A percentile compares a stretch with the other conserved stretches of the same genome.
Conservation (phyloP, 2,329 filamentous ascomycete species). For the Stagonosporopsis rhizophila region DNA sequence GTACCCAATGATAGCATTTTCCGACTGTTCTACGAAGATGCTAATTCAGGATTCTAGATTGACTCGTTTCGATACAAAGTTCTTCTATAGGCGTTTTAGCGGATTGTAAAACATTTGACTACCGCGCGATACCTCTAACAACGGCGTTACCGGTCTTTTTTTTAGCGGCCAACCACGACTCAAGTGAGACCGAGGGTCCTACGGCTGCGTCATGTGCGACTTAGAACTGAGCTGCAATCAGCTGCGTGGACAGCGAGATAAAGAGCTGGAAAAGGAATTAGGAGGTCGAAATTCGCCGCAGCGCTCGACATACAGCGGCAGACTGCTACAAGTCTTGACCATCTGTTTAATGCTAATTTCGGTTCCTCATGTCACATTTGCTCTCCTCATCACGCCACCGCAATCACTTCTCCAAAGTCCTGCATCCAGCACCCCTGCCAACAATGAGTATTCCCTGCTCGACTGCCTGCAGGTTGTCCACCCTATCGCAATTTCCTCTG, state of each 20-base stretch:
- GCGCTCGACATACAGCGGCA: constrained; percentile 20
- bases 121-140: constrained; percentile 37
- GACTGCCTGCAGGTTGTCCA: constrained; percentile 74
- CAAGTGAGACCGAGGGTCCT: constrained; percentile 18
- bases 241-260: constrained; percentile 24
- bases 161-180: constrained; percentile 21
- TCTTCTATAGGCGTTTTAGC: constrained; percentile 24
- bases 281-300: constrained; percentile 19
- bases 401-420: constrained; percentile 20
- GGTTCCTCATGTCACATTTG: constrained; percentile 36
- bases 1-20: constrained; percentile 9
- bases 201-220: constrained; percentile 25
- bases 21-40: not conserved
- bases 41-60: constrained; percentile 14
- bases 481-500: constrained; percentile 64
- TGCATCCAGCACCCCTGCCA: constrained; percentile 30
- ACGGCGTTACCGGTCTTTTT: constrained; percentile 41
- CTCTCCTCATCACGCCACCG: constrained; percentile 28
- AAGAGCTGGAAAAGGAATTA: constrained; percentile 14
- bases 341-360: constrained; percentile 46
- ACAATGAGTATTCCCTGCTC: constrained; percentile 50
- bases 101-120: constrained; percentile 19
- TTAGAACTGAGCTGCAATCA: constrained; percentile 26
- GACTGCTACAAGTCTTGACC: constrained; percentile 30
- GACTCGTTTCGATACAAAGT: constrained; percentile 9